Evolutionary conservation across 2,329 filamentous ascomycete species (phyloP), one percentile per base, ranked within the genome.

Genomic region (Venturiaceae sp.): DNA sequence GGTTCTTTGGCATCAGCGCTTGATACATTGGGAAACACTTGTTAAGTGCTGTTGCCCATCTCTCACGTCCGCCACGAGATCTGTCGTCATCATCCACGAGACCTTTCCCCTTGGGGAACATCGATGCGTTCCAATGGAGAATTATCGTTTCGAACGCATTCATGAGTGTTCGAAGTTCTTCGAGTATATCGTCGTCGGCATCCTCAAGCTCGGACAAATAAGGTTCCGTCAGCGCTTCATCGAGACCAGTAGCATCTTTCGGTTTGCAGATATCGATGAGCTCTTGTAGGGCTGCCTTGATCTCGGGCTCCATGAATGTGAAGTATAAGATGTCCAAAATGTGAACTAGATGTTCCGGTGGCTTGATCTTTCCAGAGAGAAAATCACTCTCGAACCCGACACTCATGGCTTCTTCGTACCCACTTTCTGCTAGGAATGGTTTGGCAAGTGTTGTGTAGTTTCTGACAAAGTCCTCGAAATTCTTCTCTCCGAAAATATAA

Each of bases 401-500:
- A 2, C 3, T 26, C 21, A 46, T 46, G 3, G 41, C 41, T 46
- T 46, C 21, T 28, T 46, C 41, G 16, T 46, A 46, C 3, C 41
- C 41, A 9, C 16, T 26, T 23, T 46, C 41, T 23, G 23, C 28
- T 19, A 46, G 41, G n/a, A 19, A 26, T 19, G 41, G 21, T 19
- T 21, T 26, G 4, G 23, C 21, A 3, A 46, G 16, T 8, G 13
- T 7, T 46, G 41, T 46, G 21, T 2, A 5, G 11, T 46, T 14
- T 11, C 9, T 53, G 5, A 53, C 50, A 16, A 21, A 53, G 14
- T 19, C 33, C 9, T 53, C 28, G 53, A 55, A 55, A 33, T 23
- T 19, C 39, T 39, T 39, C 28, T 55, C 53, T 11, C 23, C 26
- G 55, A 30, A 57, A 9, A 36, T 75, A 23, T 80, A 78, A 0